Conservation (phyloP, 2,329 filamentous ascomycete genomes). For the Ploettnerulaceae sp. region DNA sequence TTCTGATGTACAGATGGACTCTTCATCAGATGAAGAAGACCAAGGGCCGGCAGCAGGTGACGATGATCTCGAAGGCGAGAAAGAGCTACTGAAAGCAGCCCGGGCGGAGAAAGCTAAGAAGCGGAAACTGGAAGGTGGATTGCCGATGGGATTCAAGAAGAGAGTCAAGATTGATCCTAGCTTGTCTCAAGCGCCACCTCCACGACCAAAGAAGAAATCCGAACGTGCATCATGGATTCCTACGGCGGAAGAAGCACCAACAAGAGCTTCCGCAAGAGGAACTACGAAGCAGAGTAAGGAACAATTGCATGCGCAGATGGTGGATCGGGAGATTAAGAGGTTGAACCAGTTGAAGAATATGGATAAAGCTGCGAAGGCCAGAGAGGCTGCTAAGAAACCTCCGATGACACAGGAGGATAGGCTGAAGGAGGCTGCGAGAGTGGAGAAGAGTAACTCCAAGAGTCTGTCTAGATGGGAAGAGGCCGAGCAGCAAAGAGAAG, state of each 20-base stretch:
- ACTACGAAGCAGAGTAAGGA: conserved; percentile 58
- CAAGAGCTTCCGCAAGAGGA: conserved; percentile 55
- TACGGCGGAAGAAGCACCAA: conserved; percentile 55
- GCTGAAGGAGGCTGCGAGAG: conserved; percentile 72
- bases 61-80: conserved; percentile 75
- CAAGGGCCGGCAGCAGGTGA: conserved; percentile 55
- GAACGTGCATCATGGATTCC: conserved; percentile 68
- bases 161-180: conserved; percentile 67
- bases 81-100: conserved; percentile 74
- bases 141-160: conserved; percentile 67
- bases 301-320: conserved; percentile 61
- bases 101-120: conserved; percentile 70
- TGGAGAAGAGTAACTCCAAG: conserved; percentile 83
- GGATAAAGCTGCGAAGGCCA: conserved; percentile 57
- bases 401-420: conserved; percentile 86
- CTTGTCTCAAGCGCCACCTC: conserved; percentile 35
- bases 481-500: conserved; percentile 81
- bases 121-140: conserved; percentile 71
- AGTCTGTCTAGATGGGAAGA: conserved; percentile 92
- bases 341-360: conserved; percentile 65
- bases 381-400: conserved; percentile 67
- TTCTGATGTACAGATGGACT: conserved; percentile 81
- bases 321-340: conserved; percentile 65
- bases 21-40: conserved; percentile 78
- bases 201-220: conserved; percentile 60